These are phyloP conservation scores for Macrophomina tecta DNA, from an alignment of 2,329 filamentous ascomycete genomes.

Conservation along the genomic window DNA sequence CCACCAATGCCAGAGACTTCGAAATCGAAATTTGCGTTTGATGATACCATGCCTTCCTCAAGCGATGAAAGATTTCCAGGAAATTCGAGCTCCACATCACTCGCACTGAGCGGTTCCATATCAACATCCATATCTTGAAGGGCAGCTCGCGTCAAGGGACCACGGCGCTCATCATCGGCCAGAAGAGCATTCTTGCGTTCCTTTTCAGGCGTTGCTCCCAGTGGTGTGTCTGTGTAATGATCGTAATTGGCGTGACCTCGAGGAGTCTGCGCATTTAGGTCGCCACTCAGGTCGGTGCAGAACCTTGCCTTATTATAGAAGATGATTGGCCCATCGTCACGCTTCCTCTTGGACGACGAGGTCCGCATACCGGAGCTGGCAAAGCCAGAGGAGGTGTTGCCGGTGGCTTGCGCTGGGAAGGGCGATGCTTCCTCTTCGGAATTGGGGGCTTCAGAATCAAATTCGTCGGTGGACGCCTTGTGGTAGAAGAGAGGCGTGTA, in stretches of 20 bases:
- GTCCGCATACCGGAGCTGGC: slow-evolving; percentile 55
- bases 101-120: neutral
- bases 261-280: slow-evolving; percentile 45
- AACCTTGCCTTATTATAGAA: slow-evolving; percentile 79
- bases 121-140: slow-evolving; percentile 19
- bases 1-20: slow-evolving; percentile 64
- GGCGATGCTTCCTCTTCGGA: slow-evolving; percentile 43
- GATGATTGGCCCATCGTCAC: slow-evolving; percentile 75
- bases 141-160: slow-evolving; percentile 6
- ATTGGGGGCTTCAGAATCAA: neutral
- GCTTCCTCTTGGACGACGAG: slow-evolving; percentile 57
- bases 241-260: slow-evolving; percentile 25
- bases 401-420: slow-evolving; percentile 33
- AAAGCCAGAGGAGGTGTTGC: slow-evolving; percentile 50
- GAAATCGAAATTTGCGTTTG: slow-evolving; percentile 39
- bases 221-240: neutral
- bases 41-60: neutral
- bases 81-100: slow-evolving; percentile 6
- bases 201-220: slow-evolving; percentile 1
- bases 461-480: slow-evolving; percentile 46
- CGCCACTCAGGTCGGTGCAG: slow-evolving; percentile 78
- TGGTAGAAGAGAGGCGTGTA: slow-evolving; percentile 58
- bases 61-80: neutral
- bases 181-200: neutral
- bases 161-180: slow-evolving; percentile 8